Evolutionary conservation across 345 rosid species (phyloP).

Genomic region (Melastoma malabathricum): DNA sequence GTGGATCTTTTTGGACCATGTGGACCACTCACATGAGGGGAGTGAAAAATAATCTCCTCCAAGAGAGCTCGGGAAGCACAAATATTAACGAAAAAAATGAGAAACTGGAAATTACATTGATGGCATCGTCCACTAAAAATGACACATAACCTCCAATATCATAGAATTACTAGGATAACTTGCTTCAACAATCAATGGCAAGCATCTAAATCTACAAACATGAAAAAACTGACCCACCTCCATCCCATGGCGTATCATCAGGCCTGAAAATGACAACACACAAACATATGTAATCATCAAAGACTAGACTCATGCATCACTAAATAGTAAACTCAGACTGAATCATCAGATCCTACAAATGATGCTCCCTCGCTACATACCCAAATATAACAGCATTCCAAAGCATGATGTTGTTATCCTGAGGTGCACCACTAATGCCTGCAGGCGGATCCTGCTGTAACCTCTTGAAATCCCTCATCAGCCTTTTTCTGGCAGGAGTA

Average conservation of each 20-base stretch:
- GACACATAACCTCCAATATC: no score
- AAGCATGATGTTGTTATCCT: conserved; percentile 43
- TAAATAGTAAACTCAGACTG: background rate
- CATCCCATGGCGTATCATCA: conserved; percentile 78
- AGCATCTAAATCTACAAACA: background rate
- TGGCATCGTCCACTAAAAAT: no score
- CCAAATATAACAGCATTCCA: conserved; percentile 56
- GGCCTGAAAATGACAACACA: conserved; percentile 38
- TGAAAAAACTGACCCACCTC: conserved; percentile 32
- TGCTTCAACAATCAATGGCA: background rate
- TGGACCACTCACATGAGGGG: no score
- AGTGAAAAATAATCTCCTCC: no score
- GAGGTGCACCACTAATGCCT: conserved; percentile 47
- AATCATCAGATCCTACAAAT: no score
- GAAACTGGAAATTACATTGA: no score
- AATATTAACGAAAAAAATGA: no score
- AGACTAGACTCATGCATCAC: conserved; percentile 4
- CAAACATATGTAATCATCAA: conserved; percentile 4
- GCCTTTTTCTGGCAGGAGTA: conserved; percentile 45
- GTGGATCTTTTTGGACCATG: no score
- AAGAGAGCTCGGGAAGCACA: no score
- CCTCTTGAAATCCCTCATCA: conserved; percentile 57
- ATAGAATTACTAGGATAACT: no score
- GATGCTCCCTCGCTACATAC: conserved; percentile 8
- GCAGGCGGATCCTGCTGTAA: conserved; percentile 49